phyloP scores from a whole-genome alignment of 768 basidiomycete species.

The Sistotremastrum niveocremeum region DNA sequence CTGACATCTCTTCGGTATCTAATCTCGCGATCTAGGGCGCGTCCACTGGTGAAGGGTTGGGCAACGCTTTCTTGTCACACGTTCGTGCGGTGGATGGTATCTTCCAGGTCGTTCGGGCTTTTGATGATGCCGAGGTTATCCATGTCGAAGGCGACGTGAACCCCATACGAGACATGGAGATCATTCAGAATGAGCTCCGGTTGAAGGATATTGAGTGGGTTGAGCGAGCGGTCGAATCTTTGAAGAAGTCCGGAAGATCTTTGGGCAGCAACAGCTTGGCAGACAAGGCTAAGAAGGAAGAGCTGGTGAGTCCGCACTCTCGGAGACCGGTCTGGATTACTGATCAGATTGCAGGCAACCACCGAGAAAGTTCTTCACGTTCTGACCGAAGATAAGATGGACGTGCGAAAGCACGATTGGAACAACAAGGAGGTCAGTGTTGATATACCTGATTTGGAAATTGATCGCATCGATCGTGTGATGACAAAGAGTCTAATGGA shows the following conservation, averaged over 20 bases:
- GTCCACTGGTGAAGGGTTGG: conserved; percentile 94
- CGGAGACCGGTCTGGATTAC: conserved; percentile 5
- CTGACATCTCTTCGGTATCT: conserved; percentile 1
- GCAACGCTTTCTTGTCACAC: conserved; percentile 94
- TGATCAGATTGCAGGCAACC: conserved; percentile 38
- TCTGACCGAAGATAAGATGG: conserved; percentile 69
- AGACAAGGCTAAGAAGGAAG: conserved; percentile 93
- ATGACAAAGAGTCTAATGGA: conserved; percentile 77
- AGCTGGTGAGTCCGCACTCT: conserved; percentile 49
- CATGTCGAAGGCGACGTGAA: conserved; percentile 98
- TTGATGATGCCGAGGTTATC: conserved; percentile 98
- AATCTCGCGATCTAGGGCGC: conserved; percentile 47
- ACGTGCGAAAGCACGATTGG: conserved; percentile 91
- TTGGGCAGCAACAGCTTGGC: conserved; percentile 70
- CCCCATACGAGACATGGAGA: conserved; percentile 93
- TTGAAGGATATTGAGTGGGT: conserved; percentile 99
- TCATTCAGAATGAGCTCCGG: conserved; percentile 86
- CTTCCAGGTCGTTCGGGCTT: conserved; percentile 95
- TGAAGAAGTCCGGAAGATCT: conserved; percentile 61
- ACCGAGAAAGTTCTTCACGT: conserved; percentile 77
- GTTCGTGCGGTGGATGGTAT: conserved; percentile 98
- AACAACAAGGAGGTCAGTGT: conserved; percentile 83
- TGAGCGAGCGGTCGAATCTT: conserved; percentile 70
- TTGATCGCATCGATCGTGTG: conserved; percentile 14
- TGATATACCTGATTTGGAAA: conserved; percentile 3